Evolutionary conservation across 2,329 filamentous ascomycete genomes (phyloP), one percentile per base, ranked within the genome.

Genomic region (Exophiala mesophila): DNA sequence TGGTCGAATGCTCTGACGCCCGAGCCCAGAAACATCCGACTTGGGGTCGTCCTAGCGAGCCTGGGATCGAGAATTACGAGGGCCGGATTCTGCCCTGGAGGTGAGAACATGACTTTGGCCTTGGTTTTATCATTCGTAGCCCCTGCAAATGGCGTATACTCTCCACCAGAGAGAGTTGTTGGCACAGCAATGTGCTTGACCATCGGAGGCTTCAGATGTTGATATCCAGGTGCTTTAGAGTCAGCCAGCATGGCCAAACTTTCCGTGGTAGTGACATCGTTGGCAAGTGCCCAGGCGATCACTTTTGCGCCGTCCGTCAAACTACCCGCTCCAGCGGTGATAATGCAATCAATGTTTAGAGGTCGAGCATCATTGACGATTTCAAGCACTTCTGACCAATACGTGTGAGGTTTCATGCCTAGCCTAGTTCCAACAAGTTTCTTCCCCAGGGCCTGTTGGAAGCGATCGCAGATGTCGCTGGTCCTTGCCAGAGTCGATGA

Each of bases 321-420:
- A 31, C 70, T 76, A 0, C 76, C 73, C 1, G 66, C 74, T 2
- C 76, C 74, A 2, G 78, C 54, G 23, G 42, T 29, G 16, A 45
- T 28, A 18, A 45, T 18, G 28, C 72, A 63, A 89, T 97, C 64
- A 89, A 97, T 71, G 76, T 97, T 39, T 90, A 97, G 63, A 94
- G 97, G 61, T 96, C 90, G 5, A 78, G 92, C 44, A 16, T 74
- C 69, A 0, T 61, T 52, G 1, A 68, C 61, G 15, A 75, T 63
- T 24, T 71, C 63, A 0, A 77, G 50, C 6, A 76, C 66, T 45
- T 78, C 72, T 1, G 66, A 66, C 64, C 71, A 76, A 3, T 69
- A 63, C 1, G 72, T 76, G 52, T 78, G 74, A 5, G 71, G 66
- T 23, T 63, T 66, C 62, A 78, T 72, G 15, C 76, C 74, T 17